Evolutionary conservation across 352 stramenopile genomes (phyloP), one percentile per base, ranked within the genome.

Genomic region (Phytophthora cajani): DNA sequence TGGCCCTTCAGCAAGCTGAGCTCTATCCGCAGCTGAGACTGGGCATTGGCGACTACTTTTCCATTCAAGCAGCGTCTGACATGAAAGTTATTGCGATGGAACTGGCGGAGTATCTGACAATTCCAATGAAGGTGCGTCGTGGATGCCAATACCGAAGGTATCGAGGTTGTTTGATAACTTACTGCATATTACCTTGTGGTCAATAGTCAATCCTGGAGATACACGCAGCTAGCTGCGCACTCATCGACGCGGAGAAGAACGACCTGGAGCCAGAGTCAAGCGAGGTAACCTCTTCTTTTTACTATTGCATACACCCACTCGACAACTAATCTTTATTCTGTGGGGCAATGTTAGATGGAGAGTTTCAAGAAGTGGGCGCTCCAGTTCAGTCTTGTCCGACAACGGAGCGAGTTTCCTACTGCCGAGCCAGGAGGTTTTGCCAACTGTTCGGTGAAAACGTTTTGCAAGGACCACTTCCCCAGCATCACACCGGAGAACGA

Each of bases 401-500:
- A 88, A 12, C 79, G 82, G 56, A 69, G 68, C 49, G 68, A 79
- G 57, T 69, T 76, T 25, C 74, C 79, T 19, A 77, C 72, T 12
- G 58, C 75, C 4, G 67, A 79, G 8, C 60, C 72, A 4, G 80
- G 74, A 30, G 82, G 81, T 4, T 75, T 90, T 30, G 82, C 87
- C 0, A 88, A 82, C 23, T 82, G 72, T 69, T 89, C 87, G 0
- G 71, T 86, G 5, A 92, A 90, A 69, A 74, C 83, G 2, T 94
- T 91, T 62, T 90, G 81, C 74, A 91, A 92, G 33, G 85, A 94
- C 32, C 78, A 89, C 42, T 82, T 93, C n/a, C 70, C 86, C 12
- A 87, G 87, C 47, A 88, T 94, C 25, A 86, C 82, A 14, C 87
- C 87, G 0, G 87, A 94, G 51, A 89, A 91, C 44, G 87, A 94